Evolutionary conservation across 305 asterid genomes (phyloP), one percentile per base, ranked within the genome.

Genomic region (Withania somnifera): DNA sequence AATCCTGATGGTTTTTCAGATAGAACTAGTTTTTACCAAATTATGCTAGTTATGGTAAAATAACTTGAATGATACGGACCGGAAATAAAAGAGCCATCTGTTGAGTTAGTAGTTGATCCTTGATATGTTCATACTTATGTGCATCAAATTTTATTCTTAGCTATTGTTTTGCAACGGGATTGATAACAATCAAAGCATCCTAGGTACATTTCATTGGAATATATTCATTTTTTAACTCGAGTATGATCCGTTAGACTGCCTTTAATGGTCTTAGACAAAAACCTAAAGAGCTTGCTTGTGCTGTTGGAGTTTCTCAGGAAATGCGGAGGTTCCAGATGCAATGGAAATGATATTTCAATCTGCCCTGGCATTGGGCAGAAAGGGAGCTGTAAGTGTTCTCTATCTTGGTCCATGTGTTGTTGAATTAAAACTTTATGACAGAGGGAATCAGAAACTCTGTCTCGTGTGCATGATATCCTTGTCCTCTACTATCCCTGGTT

Each of bases 261-360:
- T 78, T 22, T 40, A 56, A 38, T 36, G 22, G 19, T 57, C 73
- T 78, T 36, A 4, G 11, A 47, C 56, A 50, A 73, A 73, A 73
- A 26, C 3, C 34, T 79, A 14, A 54, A 20, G 36, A 26, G 82
- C 67, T 54, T 38, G n/a, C 36, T 15, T 36, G 54, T 57, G 56
- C 75, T 79, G 32, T 56, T 79, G 60, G 30, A 45, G 40, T 26
- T 38, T 75, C 89, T 84, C 92, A 96, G 99, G 97, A 84, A 90
- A 87, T 58, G 80, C 77, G 81, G 97, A 94, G 89, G 91, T 96
- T 97, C 99, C 99, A 61, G 99, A 96, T 87, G 99, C 98, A 61
- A 90, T 96, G 97, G 99, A 96, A 84, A 82, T 90, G 71, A 90
- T 96, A 86, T 96, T 89, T 86, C 98, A 92, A 86, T 90, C 93